A percentile compares a stretch with the other conserved stretches of the same genome.
Conservation (phyloP, 805 yeast genomes). For the Dipodascopsis uninucleata region DNA sequence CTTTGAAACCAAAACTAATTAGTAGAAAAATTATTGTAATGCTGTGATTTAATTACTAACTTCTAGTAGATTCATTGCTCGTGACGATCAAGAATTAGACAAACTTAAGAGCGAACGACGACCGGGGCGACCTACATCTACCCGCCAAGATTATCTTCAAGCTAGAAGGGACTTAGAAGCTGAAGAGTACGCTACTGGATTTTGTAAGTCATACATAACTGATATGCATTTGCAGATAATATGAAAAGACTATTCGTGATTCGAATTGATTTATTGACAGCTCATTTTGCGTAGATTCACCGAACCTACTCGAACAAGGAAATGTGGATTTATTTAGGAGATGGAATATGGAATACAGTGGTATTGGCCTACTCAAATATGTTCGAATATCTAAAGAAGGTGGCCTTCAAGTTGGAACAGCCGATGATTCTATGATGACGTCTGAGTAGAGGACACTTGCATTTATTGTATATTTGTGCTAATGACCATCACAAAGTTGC, state of each 20-base stretch:
- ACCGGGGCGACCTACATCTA: constrained; percentile 81
- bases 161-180: constrained; percentile 57
- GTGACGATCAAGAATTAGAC: constrained; percentile 76
- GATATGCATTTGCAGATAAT: too few species aligned
- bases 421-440: too few species aligned
- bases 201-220: constrained; percentile 30
- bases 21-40: background rate
- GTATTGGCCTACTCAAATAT: constrained; percentile 59
- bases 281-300: constrained; percentile 48
- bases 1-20: background rate
- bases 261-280: too few species aligned
- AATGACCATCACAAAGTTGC: background rate
- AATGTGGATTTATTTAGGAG: constrained; percentile 57
- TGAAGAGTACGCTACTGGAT: constrained; percentile 65
- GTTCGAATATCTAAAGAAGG: constrained; percentile 34
- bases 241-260: too few species aligned
- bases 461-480: too few species aligned
- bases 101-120: constrained; percentile 60
- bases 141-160: constrained; percentile 64
- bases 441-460: too few species aligned
- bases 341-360: constrained; percentile 86
- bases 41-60: background rate
- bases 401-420: constrained; percentile 13
- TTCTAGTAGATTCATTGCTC: constrained; percentile 42
- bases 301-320: constrained; percentile 60